These are phyloP conservation scores for Lactarius sanguifluus DNA, from an alignment of 768 basidiomycete species.

Conservation along the genomic window DNA sequence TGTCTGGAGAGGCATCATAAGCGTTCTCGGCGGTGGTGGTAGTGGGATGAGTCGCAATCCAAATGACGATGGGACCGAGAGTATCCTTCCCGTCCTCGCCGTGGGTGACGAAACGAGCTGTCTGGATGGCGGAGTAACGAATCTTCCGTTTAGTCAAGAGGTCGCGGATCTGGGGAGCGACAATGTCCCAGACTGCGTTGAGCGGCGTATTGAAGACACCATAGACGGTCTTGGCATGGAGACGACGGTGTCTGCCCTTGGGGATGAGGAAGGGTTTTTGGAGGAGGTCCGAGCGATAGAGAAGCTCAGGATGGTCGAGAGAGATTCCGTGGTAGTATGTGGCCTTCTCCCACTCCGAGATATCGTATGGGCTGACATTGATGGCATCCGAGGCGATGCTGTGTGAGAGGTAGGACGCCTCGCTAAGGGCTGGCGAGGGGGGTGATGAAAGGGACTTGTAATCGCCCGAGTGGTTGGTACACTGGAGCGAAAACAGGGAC, in stretches of 20 bases:
- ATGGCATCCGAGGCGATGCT: too few relatives aligned
- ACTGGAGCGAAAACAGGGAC: too few relatives aligned
- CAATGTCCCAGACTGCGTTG: slow-evolving; percentile 21
- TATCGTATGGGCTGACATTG: too few relatives aligned
- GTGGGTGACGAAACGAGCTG: too few relatives aligned
- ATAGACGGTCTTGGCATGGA: slow-evolving; percentile 19
- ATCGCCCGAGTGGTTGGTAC: too few relatives aligned
- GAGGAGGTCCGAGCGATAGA: slow-evolving; percentile 16
- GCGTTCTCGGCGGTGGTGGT: slow-evolving; percentile 29
- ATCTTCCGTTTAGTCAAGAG: too few relatives aligned
- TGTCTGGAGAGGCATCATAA: slow-evolving; percentile 28
- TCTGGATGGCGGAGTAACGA: background rate
- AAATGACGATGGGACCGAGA: slow-evolving; percentile 31
- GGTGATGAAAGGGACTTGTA: too few relatives aligned
- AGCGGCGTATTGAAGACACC: slow-evolving; percentile 24
- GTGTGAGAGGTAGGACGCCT: too few relatives aligned
- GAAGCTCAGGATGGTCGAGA: slow-evolving; percentile 6
- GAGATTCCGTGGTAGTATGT: slow-evolving; percentile 13
- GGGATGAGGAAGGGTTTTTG: slow-evolving; percentile 15
- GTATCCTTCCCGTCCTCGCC: slow-evolving; percentile 20
- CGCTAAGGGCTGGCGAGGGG: too few relatives aligned
- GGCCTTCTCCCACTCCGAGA: slow-evolving; percentile 1
- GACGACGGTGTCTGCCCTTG: background rate
- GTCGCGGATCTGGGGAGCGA: slow-evolving; percentile 19
- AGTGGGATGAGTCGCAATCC: slow-evolving; percentile 29